phyloP scores from a whole-genome alignment of 1,284 basidiomycete species.

The Meripilus lineatus region DNA sequence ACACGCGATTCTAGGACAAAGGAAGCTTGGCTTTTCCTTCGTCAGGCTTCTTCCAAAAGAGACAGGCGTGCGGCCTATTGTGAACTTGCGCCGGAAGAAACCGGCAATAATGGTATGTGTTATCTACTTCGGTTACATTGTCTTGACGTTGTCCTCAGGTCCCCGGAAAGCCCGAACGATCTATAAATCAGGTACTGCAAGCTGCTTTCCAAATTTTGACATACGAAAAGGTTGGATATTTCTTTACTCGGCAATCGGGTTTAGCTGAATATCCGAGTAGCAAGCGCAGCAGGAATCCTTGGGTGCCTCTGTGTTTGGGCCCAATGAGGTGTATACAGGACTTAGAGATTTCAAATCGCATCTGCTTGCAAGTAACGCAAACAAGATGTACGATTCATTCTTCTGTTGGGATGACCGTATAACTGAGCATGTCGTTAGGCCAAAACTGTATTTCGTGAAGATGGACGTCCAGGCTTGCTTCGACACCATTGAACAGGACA shows the following conservation, averaged over 20 bases:
- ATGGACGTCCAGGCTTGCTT: constrained; percentile 95
- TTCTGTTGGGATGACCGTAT: background rate
- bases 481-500: constrained; percentile 92
- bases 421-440: constrained; percentile 54
- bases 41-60: constrained; percentile 93
- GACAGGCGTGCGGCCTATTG: constrained; percentile 90
- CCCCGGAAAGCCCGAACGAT: constrained; percentile 32
- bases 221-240: constrained; percentile 68
- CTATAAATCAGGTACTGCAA: constrained; percentile 86
- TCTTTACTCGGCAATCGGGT: background rate
- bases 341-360: constrained; percentile 68
- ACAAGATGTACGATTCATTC: constrained; percentile 43
- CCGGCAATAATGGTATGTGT: constrained; percentile 27
- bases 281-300: constrained; percentile 57
- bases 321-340: constrained; percentile 74
- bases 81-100: constrained; percentile 78
- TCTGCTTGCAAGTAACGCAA: constrained; percentile 36
- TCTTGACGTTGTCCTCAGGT: too few relatives aligned
- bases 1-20: constrained; percentile 57
- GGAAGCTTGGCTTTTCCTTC: constrained; percentile 78
- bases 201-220: constrained; percentile 81
- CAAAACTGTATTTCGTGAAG: constrained; percentile 91
- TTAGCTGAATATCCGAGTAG: constrained; percentile 33
- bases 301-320: constrained; percentile 80
- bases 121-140: background rate